phyloP scores from a whole-genome alignment of 2,329 filamentous ascomycete genomes.

The Colletotrichum tamarilloi region DNA sequence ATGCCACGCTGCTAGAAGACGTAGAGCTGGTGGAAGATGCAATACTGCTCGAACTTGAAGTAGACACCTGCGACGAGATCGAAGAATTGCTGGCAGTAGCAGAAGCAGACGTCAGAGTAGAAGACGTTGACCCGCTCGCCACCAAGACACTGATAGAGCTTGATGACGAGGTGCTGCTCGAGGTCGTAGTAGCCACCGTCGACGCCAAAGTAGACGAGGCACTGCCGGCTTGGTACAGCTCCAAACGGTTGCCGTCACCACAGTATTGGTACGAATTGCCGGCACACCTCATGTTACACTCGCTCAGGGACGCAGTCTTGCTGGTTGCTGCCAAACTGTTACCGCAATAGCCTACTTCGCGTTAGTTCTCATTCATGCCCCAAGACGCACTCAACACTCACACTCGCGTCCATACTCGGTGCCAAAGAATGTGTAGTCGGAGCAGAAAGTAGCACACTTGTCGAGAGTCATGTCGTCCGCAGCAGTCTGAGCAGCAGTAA shows the following conservation, averaged over 20 bases:
- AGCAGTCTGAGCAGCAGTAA: conserved; percentile 45
- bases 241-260: conserved; percentile 49
- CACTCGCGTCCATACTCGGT: conserved; percentile 53
- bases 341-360: conserved; percentile 49
- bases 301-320: conserved; percentile 43
- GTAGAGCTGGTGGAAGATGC: neutral
- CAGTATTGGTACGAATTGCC: conserved; percentile 51
- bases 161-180: neutral
- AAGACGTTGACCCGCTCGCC: neutral
- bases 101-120: neutral
- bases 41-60: neutral
- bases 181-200: conserved; percentile 8
- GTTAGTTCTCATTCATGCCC: neutral
- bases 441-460: conserved; percentile 49
- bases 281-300: conserved; percentile 52
- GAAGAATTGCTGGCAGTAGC: neutral
- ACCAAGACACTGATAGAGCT: neutral
- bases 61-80: conserved; percentile 17
- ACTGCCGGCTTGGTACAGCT: conserved; percentile 46
- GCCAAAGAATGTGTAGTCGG: conserved; percentile 50
- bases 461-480: conserved; percentile 52
- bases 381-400: conserved; percentile 12
- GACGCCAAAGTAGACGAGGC: conserved; percentile 17
- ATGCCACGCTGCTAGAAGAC: neutral
- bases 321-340: conserved; percentile 47